phyloP scores from a whole-genome alignment of 2,329 filamentous ascomycete species.

The Pyrenochaeta sp. region DNA sequence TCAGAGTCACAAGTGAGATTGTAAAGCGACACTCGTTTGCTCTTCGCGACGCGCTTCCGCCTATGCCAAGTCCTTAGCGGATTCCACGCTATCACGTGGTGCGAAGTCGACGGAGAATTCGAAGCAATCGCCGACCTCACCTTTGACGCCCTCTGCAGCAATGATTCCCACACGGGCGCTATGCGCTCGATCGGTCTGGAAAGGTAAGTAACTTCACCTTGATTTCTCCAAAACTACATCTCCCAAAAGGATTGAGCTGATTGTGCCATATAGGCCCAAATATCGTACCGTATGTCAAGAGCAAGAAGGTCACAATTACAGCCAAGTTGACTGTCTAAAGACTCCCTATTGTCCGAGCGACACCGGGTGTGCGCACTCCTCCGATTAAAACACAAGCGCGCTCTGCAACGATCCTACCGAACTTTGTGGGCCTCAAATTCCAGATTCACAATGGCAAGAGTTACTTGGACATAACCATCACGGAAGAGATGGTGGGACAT shows the following conservation, averaged over 20 bases:
- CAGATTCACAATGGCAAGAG: conserved; percentile 91
- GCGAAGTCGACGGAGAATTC: conserved; percentile 24
- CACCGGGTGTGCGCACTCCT: conserved; percentile 67
- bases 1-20: conserved; percentile 1
- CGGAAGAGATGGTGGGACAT: conserved; percentile 95
- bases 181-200: conserved; percentile 81
- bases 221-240: background rate
- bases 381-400: conserved; percentile 88
- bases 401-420: conserved; percentile 87
- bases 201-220: conserved; percentile 65
- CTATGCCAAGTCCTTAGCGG: conserved; percentile 32
- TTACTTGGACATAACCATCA: conserved; percentile 82
- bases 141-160: conserved; percentile 36
- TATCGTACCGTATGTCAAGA: conserved; percentile 69
- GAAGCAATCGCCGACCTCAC: conserved; percentile 36
- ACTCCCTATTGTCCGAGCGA: conserved; percentile 69
- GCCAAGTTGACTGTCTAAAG: conserved; percentile 49
- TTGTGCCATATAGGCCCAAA: conserved; percentile 63
- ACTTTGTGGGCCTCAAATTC: conserved; percentile 89
- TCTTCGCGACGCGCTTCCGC: conserved; percentile 40
- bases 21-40: conserved; percentile 4
- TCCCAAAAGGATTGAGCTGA: conserved; percentile 27
- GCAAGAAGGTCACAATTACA: too few relatives aligned
- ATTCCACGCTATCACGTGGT: conserved; percentile 37
- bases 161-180: conserved; percentile 74